Percentiles rank a stretch among this genome's conserved stretches.
Evolutionary conservation across 768 basidiomycete species (phyloP).

Genomic region (Pisolithus marmoratus): DNA sequence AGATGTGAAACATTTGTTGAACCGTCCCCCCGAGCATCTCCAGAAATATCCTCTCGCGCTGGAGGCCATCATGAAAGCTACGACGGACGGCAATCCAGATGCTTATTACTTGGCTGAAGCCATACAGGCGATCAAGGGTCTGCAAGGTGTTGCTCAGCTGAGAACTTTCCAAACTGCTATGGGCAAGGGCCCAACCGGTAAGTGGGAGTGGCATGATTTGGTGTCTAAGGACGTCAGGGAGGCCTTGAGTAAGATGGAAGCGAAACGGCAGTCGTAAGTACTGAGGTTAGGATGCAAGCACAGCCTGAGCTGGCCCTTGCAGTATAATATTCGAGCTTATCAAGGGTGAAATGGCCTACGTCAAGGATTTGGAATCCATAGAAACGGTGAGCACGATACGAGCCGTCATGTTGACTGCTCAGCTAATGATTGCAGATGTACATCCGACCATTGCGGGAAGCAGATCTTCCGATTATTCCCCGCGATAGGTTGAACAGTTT

Average conservation of each 20-base stretch:
- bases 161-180: slow-evolving; percentile 89
- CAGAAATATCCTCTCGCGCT: slow-evolving; percentile 73
- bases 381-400: slow-evolving; percentile 44
- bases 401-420: slow-evolving; percentile 14
- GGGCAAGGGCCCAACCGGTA: slow-evolving; percentile 72
- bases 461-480: slow-evolving; percentile 75
- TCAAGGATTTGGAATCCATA: slow-evolving; percentile 85
- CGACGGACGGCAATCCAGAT: slow-evolving; percentile 75
- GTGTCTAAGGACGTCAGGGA: slow-evolving; percentile 63
- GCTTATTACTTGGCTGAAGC: slow-evolving; percentile 79
- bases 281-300: background rate
- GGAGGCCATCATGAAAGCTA: slow-evolving; percentile 83
- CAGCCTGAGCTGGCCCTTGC: slow-evolving; percentile 1
- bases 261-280: slow-evolving; percentile 79
- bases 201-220: slow-evolving; percentile 89
- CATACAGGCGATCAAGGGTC: slow-evolving; percentile 73
- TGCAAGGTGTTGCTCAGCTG: slow-evolving; percentile 77
- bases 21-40: slow-evolving; percentile 56
- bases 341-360: slow-evolving; percentile 93
- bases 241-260: slow-evolving; percentile 62
- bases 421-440: slow-evolving; percentile 55
- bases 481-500: slow-evolving; percentile 68
- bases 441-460: slow-evolving; percentile 63
- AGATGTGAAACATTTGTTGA: slow-evolving; percentile 59
- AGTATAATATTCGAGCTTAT: slow-evolving; percentile 94